Evolutionary conservation across 371 early-diverging fungal genomes (phyloP).

Genomic region (Mucor racemosus): DNA sequence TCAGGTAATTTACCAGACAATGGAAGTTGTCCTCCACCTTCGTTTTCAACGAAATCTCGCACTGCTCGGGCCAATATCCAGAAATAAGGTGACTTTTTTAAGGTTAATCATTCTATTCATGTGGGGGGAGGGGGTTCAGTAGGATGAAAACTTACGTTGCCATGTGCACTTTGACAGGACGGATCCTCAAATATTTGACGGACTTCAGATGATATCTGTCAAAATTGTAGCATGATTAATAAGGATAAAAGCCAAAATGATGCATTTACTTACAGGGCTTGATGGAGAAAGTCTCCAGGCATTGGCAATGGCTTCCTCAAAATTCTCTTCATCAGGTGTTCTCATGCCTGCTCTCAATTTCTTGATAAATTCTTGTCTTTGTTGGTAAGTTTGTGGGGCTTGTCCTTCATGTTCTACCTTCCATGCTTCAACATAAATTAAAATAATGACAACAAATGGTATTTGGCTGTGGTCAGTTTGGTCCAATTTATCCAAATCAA

Average conservation of each 20-base stretch:
- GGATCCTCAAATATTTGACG: constrained; percentile 58
- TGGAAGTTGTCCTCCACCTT: constrained; percentile 80
- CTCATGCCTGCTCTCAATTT: constrained; percentile 61
- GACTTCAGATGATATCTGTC: constrained; percentile 55
- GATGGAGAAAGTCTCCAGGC: constrained; percentile 58
- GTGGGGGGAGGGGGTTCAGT: background rate
- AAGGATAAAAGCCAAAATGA: too few species aligned
- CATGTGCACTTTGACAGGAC: constrained; percentile 52
- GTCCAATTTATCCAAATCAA: constrained; percentile 72
- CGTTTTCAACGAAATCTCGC: constrained; percentile 75
- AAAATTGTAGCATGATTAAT: background rate
- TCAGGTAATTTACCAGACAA: constrained; percentile 89
- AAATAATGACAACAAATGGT: constrained; percentile 84
- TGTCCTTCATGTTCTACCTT: constrained; percentile 55
- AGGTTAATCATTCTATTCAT: background rate
- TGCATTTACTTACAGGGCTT: constrained; percentile 23
- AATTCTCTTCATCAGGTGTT: constrained; percentile 82
- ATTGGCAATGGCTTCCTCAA: constrained; percentile 79
- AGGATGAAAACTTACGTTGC: constrained; percentile 42
- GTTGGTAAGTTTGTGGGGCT: constrained; percentile 62
- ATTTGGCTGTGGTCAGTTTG: constrained; percentile 77
- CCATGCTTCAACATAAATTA: constrained; percentile 77
- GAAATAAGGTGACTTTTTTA: constrained; percentile 72
- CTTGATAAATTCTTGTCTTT: constrained; percentile 72
- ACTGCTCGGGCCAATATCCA: constrained; percentile 88